A percentile compares a stretch with the other conserved stretches of the same genome.
Conservation (phyloP, 441 rosid genomes). For the Eutrema salsugineum region DNA sequence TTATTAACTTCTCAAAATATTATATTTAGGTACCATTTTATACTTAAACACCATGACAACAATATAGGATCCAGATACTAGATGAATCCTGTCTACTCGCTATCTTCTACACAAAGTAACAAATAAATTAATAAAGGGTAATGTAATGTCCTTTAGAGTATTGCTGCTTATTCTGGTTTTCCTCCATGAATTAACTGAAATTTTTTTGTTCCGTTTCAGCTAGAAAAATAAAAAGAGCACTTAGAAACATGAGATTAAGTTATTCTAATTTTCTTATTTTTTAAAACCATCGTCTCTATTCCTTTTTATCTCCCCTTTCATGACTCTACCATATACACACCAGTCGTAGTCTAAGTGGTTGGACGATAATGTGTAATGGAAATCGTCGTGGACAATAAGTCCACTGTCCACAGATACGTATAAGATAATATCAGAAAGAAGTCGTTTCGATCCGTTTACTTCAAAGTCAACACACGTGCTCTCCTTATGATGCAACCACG, state of each 20-base stretch:
- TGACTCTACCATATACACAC: too few species aligned
- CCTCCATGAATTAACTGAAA: too few species aligned
- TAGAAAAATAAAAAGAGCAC: too few species aligned
- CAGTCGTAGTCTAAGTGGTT: background rate
- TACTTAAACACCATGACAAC: background rate
- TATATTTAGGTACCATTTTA: background rate
- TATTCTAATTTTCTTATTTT: too few species aligned
- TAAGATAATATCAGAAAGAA: background rate
- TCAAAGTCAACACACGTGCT: slow-evolving; percentile 21
- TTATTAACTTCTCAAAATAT: background rate
- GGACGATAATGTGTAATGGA: background rate
- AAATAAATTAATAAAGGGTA: too few species aligned
- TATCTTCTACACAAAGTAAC: too few species aligned
- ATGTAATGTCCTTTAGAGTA: too few species aligned
- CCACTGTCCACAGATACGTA: background rate
- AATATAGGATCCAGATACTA: background rate
- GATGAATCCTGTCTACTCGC: too few species aligned
- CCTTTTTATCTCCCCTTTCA: too few species aligned
- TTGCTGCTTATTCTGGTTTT: too few species aligned
- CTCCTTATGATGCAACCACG: slow-evolving; percentile 9
- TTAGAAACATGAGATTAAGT: too few species aligned
- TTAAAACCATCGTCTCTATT: background rate
- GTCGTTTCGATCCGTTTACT: slow-evolving; percentile 16
- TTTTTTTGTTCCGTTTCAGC: too few species aligned
- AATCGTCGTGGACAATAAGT: background rate